Evolutionary conservation across 768 basidiomycete species (phyloP), one percentile per base, ranked within the genome.

Genomic region (Rhizopogon salebrosus): DNA sequence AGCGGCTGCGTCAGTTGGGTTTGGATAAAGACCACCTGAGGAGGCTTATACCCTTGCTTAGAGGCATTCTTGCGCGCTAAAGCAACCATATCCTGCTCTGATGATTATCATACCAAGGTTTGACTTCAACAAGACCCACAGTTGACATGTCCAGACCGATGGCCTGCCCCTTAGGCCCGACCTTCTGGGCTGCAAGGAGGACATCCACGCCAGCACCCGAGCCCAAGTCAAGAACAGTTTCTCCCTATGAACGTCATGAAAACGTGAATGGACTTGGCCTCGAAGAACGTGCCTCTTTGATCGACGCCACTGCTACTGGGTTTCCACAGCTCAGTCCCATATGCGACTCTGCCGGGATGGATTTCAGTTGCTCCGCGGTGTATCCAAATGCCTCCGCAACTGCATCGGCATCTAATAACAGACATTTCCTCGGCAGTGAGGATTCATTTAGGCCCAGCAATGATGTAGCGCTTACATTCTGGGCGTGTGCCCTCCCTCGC

Each of bases 191-290:
- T 0, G 81, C 77, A 9, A 82, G 70, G 46, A 84, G 74, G 27
- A 83, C 70, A 55, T 84, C 80, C 10, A 80, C 68, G 0, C 83
- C 83, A 2, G 74, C 79, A 1, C 83, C 81, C 2, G 75, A 80
- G 7, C 82, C 83, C 6, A 85, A 70, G 60, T 84, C 79, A 1
- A 85, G 60, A 3, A 83, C 75, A 1, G 61, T 68, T 64, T 84
- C 82, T 41, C 82, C 82, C 81, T 82, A 54, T 13, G n/a, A 23
- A 22, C 22, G 42, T 51, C 22, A 16, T 29, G 14, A 26, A 14
- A 9, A 10, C 24, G 18, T 18, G 10, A 38, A 23, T 29, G 10
- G 18, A 23, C 39, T 7, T 14, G 11, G 35, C 45, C 16, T 13
- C 18, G 20, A 51, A 52, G 8, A 39, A 42, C 62, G 0, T 48